A percentile compares a stretch with the other conserved stretches of the same genome.
phyloP scores from a whole-genome alignment of 2,329 filamentous ascomycete genomes.

The Monilinia fructicola region DNA sequence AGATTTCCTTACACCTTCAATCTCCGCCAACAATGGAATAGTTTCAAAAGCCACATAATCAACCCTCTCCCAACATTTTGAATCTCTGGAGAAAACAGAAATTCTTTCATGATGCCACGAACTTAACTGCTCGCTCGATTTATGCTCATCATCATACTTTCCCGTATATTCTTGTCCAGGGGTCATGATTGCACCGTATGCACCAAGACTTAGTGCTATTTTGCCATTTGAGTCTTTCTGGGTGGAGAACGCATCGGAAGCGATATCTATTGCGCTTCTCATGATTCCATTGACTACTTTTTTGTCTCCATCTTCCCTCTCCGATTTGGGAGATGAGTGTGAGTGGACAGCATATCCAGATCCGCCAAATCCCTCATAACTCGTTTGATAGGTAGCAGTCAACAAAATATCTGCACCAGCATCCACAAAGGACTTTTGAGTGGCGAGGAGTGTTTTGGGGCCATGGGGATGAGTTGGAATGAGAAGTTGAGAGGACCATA shows the following conservation, averaged over 20 bases:
- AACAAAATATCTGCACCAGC: conserved; percentile 62
- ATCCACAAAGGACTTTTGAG: conserved; percentile 38
- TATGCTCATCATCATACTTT: conserved; percentile 53
- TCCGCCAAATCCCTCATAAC: conserved; percentile 52
- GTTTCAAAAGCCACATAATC: conserved; percentile 65
- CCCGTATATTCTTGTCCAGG: conserved; percentile 67
- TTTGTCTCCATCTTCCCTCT: conserved; percentile 2
- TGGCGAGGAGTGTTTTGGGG: conserved; percentile 16
- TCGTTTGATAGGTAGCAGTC: conserved; percentile 68
- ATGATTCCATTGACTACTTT: conserved; percentile 48
- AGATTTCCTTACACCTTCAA: conserved; percentile 55
- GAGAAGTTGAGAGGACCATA: conserved; percentile 70
- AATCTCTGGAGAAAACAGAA: conserved; percentile 45
- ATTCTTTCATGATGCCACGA: conserved; percentile 60
- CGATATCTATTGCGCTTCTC: conserved; percentile 43
- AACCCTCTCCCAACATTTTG: conserved; percentile 42
- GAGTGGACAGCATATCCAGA: conserved; percentile 20
- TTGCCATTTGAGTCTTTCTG: not conserved
- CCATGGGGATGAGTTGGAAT: conserved; percentile 46
- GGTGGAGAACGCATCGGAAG: conserved; percentile 39
- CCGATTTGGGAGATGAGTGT: not conserved
- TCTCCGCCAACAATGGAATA: conserved; percentile 61
- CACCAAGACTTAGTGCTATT: conserved; percentile 61
- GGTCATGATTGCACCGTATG: conserved; percentile 66
- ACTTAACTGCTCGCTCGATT: conserved; percentile 47